Evolutionary conservation across 208 protist species (phyloP).

Genomic region (Vickermania spadyakhi): DNA sequence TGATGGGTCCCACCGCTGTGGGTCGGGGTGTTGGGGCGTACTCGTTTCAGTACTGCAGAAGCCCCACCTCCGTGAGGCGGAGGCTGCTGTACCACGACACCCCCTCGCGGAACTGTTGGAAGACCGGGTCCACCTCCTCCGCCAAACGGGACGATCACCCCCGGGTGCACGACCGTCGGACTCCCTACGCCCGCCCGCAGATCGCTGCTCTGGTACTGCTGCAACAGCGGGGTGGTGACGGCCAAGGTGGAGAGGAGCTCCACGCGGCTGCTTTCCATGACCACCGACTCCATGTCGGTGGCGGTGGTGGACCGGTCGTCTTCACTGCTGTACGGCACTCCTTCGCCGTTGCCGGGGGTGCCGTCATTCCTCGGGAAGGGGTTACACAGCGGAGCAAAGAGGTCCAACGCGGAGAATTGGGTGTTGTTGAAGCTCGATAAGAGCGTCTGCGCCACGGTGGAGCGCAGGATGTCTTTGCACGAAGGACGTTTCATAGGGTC

Average conservation of each 20-base stretch:
- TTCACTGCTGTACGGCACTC: not conserved
- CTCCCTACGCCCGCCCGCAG: not conserved
- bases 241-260: conserved; percentile 28
- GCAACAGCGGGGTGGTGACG: conserved; percentile 22
- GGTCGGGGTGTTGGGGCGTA: too few species aligned
- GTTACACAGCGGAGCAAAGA: conserved; percentile 1
- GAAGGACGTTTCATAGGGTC: conserved; percentile 53
- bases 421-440: conserved; percentile 55
- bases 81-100: too few species aligned
- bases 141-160: too few species aligned
- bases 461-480: conserved; percentile 69
- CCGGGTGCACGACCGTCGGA: too few species aligned
- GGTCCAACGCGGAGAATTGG: conserved; percentile 16
- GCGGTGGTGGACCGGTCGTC: conserved; percentile 1
- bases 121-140: too few species aligned
- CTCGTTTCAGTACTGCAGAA: too few species aligned
- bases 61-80: too few species aligned
- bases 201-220: conserved; percentile 17
- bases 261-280: conserved; percentile 12
- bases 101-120: too few species aligned
- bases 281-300: conserved; percentile 6
- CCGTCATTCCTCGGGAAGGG: conserved; percentile 3
- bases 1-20: too few species aligned
- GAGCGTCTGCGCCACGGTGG: conserved; percentile 64
- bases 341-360: not conserved